A percentile compares a stretch with the other conserved stretches of the same genome.
These are phyloP conservation scores for Colletotrichum echinochloae DNA, from an alignment of 2,329 filamentous ascomycete genomes.

Conservation along the genomic window DNA sequence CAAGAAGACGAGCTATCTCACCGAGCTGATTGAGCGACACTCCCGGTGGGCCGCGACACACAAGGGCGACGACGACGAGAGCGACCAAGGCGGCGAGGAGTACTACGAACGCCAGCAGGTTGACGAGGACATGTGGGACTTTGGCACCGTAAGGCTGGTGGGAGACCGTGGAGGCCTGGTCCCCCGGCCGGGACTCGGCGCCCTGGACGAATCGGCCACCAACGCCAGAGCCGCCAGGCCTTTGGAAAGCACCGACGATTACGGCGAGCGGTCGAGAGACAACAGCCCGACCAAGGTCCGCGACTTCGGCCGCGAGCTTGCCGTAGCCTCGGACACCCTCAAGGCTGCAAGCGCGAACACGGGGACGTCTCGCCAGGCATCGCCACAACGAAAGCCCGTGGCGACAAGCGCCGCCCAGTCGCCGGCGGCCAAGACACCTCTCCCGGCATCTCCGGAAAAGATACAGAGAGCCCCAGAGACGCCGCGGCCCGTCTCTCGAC, in stretches of 20 bases:
- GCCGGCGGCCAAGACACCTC: conserved; percentile 69
- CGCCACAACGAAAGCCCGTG: conserved; percentile 70
- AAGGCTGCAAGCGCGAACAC: conserved; percentile 61
- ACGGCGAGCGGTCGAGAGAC: conserved; percentile 64
- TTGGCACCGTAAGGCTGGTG: conserved; percentile 92
- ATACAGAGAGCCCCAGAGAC: conserved; percentile 54
- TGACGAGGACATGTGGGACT: conserved; percentile 96
- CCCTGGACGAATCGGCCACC: conserved; percentile 84
- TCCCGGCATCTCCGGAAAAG: conserved; percentile 71
- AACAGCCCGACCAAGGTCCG: conserved; percentile 64
- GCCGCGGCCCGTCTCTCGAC: conserved; percentile 58
- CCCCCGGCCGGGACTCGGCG: conserved; percentile 69
- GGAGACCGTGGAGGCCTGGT: conserved; percentile 71
- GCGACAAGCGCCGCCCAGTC: conserved; percentile 56
- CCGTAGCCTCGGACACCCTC: conserved; percentile 62
- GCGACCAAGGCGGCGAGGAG: conserved; percentile 68
- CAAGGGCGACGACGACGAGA: conserved; percentile 77
- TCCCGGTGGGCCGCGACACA: conserved; percentile 88
- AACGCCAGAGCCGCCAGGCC: conserved; percentile 76
- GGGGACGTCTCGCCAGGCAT: conserved; percentile 66
- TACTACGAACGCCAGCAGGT: conserved; percentile 66
- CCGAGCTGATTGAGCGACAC: conserved; percentile 92
- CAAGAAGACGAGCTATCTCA: conserved; percentile 96
- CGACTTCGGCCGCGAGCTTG: conserved; percentile 57
- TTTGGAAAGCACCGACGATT: conserved; percentile 62